Evolutionary conservation across 352 stramenopile genomes (phyloP).

Genomic region (Globisporangium alternatum): DNA sequence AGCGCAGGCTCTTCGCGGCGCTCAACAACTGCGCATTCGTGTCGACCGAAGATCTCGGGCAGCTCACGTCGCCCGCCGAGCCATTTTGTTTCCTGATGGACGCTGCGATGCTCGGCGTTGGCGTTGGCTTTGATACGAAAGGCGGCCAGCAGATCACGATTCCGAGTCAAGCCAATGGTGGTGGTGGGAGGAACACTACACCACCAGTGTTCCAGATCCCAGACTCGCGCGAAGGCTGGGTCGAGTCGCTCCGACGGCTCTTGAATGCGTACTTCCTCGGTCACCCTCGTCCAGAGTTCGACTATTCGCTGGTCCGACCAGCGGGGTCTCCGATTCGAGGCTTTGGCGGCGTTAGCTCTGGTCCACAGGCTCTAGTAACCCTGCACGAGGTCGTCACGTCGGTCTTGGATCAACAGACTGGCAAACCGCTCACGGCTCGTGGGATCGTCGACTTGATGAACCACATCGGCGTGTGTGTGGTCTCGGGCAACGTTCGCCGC

Average conservation of each 20-base stretch:
- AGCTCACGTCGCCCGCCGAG: constrained; percentile 54
- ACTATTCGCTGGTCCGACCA: constrained; percentile 83
- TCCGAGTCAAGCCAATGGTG: constrained; percentile 17
- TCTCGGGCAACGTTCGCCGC: constrained; percentile 90
- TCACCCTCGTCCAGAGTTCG: constrained; percentile 43
- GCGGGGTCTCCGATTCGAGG: constrained; percentile 84
- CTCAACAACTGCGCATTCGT: constrained; percentile 95
- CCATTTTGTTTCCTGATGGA: constrained; percentile 96
- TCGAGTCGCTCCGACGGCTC: constrained; percentile 77
- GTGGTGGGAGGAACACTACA: neutral
- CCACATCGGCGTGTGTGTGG: constrained; percentile 86
- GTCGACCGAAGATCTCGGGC: constrained; percentile 71
- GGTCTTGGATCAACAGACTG: constrained; percentile 49
- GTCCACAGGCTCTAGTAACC: constrained; percentile 63
- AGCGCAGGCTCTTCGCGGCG: constrained; percentile 79
- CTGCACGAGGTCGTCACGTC: constrained; percentile 68
- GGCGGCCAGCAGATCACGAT: constrained; percentile 66
- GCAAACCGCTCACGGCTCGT: constrained; percentile 53
- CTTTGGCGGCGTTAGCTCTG: constrained; percentile 90
- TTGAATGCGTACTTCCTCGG: constrained; percentile 85
- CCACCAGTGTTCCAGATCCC: constrained; percentile 33
- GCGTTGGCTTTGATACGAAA: constrained; percentile 93
- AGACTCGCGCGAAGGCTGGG: constrained; percentile 84
- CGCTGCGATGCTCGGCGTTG: constrained; percentile 92
- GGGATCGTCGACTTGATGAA: constrained; percentile 94